Percentiles rank a stretch among this genome's conserved stretches.
phyloP scores from a whole-genome alignment of 2,329 filamentous ascomycete species.

The Beauveria australis region DNA sequence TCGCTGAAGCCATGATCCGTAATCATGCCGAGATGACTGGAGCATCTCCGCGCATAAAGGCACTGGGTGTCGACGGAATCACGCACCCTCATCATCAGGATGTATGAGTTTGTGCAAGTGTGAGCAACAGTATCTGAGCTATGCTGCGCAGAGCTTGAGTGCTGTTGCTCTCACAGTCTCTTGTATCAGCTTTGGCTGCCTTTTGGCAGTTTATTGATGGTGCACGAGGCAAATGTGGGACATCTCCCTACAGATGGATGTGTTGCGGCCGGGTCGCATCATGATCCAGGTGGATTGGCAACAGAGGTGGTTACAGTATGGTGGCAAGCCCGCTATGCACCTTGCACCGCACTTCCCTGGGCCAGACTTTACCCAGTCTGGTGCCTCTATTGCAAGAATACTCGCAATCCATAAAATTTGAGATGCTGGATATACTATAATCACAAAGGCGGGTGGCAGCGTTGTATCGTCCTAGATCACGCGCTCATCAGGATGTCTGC shows the following conservation, averaged over 20 bases:
- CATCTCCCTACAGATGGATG: constrained; percentile 10
- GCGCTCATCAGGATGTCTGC: not conserved
- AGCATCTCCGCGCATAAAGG: constrained; percentile 29
- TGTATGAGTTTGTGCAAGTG: constrained; percentile 9
- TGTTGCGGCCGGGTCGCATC: not conserved
- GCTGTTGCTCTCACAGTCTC: not conserved
- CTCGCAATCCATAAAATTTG: not conserved
- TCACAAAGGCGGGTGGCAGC: constrained; percentile 4
- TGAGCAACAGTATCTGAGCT: not conserved
- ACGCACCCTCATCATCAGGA: constrained; percentile 17
- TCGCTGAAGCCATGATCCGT: constrained; percentile 27
- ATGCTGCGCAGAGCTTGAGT: not conserved
- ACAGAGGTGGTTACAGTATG: constrained; percentile 20
- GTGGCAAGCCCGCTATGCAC: constrained; percentile 11
- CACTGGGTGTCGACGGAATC: constrained; percentile 38
- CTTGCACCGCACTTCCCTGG: not conserved
- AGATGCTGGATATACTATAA: constrained; percentile 4
- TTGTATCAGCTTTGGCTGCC: not conserved
- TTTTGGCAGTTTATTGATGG: not conserved
- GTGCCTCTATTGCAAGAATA: not conserved
- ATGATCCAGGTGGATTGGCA: constrained; percentile 3
- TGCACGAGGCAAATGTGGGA: constrained; percentile 7
- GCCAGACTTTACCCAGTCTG: constrained; percentile 2
- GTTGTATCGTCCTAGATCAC: not conserved
- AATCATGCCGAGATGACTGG: constrained; percentile 31